These are phyloP conservation scores for Astrephomene gubernaculifera DNA, from an alignment of 139 green algal species.

Conservation along the genomic window DNA sequence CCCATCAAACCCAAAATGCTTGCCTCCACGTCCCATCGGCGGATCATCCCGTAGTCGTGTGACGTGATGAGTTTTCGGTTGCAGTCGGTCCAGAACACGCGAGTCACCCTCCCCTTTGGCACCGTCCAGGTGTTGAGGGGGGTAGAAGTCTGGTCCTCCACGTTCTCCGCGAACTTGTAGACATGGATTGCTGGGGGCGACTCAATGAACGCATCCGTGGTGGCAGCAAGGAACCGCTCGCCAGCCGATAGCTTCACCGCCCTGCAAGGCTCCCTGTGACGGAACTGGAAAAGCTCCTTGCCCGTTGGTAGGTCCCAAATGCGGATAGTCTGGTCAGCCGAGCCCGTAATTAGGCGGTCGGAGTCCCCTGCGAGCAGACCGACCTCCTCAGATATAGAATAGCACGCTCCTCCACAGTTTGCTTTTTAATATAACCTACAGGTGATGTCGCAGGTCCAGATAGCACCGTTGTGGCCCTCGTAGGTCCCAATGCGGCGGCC, in stretches of 20 bases:
- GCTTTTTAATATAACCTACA: conserved; percentile 58
- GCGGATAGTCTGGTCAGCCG: conserved; percentile 87
- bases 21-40: conserved; percentile 85
- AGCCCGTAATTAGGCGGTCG: conserved; percentile 86
- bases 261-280: conserved; percentile 86
- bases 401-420: too few species aligned
- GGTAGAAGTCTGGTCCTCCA: conserved; percentile 68
- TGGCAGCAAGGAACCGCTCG: conserved; percentile 86
- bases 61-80: conserved; percentile 89
- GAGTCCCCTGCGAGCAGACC: conserved; percentile 47
- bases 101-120: conserved; percentile 76
- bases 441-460: conserved; percentile 93
- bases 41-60: conserved; percentile 89
- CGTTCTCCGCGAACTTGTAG: conserved; percentile 71
- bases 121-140: conserved; percentile 47
- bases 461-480: conserved; percentile 95
- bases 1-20: too few species aligned
- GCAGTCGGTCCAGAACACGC: conserved; percentile 81
- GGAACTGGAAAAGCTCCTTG: conserved; percentile 84
- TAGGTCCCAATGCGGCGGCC: conserved; percentile 95
- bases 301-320: conserved; percentile 95
- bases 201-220: conserved; percentile 91
- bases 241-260: conserved; percentile 76
- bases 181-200: conserved; percentile 66
- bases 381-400: not conserved